A percentile compares a stretch with the other conserved stretches of the same genome.
These are phyloP conservation scores for Protomyces inouyei DNA, from an alignment of 1,139 yeast species.

Conservation along the genomic window DNA sequence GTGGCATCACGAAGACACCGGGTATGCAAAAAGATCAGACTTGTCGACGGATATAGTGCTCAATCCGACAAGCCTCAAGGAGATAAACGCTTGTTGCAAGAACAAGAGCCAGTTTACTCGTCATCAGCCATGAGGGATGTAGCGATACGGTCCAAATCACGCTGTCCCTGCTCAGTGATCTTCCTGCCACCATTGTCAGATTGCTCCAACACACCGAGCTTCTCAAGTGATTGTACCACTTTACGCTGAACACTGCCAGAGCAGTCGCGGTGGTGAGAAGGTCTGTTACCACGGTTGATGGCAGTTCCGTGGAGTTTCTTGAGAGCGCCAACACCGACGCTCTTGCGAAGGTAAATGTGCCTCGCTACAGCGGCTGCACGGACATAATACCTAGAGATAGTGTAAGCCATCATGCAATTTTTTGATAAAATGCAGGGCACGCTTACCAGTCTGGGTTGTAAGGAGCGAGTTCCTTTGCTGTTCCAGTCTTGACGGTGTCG, in stretches of 20 bases:
- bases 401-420: slow-evolving; percentile 7
- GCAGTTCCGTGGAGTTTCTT: slow-evolving; percentile 99
- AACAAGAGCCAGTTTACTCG: background rate
- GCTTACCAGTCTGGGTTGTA: slow-evolving; percentile 75
- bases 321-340: slow-evolving; percentile 98
- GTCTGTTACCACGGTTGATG: slow-evolving; percentile 98
- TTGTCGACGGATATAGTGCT: no score
- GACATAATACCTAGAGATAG: slow-evolving; percentile 36
- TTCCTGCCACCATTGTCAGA: slow-evolving; percentile 99
- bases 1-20: no score
- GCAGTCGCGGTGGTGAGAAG: slow-evolving; percentile 98
- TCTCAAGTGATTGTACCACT: slow-evolving; percentile 96
- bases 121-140: slow-evolving; percentile 67
- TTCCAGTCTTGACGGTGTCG: slow-evolving; percentile 98
- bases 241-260: slow-evolving; percentile 99
- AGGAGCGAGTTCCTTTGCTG: slow-evolving; percentile 99
- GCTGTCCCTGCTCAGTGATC: slow-evolving; percentile 98
- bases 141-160: slow-evolving; percentile 99
- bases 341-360: slow-evolving; percentile 99
- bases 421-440: slow-evolving; percentile 18
- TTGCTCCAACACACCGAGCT: slow-evolving; percentile 94
- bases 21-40: no score
- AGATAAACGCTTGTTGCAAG: background rate
- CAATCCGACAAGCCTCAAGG: no score
- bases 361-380: slow-evolving; percentile 99